Evolutionary conservation across 306 rosid species (phyloP), one percentile per base, ranked within the genome.

Genomic region (Corylus avellana): DNA sequence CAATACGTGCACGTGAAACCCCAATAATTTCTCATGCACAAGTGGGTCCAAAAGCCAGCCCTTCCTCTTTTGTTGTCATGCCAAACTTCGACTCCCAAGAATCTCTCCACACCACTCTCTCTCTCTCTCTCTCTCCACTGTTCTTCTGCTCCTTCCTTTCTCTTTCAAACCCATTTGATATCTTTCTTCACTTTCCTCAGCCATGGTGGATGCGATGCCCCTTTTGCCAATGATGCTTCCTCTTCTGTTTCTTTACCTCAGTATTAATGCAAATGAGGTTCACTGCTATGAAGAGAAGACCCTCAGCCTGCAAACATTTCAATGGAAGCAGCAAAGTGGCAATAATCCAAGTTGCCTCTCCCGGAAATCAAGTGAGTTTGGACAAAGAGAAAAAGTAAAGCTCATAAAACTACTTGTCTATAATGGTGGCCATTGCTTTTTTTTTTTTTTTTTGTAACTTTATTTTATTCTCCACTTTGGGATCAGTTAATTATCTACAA

Each of bases 21-120:
- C 91, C 97, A 94, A 91, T 92, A 92, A 91, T 90, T 88, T 82
- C 86, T 86, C 93, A 94, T 92, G 94, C 97, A 90, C 81, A 66
- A 77, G 92, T 90, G 89, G 97, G 96, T 88, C 88, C 89, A 76
- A 75, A 77, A 74, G 87, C 87, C 93, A 86, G 90, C 89, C 86
- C 87, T 90, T 88, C 90, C 77, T 87, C 83, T 89, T 88, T 91
- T 92, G 98, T 92, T 89, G 79, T 83, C 91, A 79, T 78, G 86
- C 96, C 89, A 90, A 92, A 86, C 68, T 88, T 18, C 93, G 87
- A 81, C 74, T 61, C 84, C 72, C 86, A 67, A 88, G 90, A 93
- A 86, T 94, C 97, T 86, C 82, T 48, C 74, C 51, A 11, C 50
- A 16, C 14, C 39, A 58, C 73, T 8, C 13, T 4, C 64, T 64